These are phyloP conservation scores for Leucoagaricus sp. DNA, from an alignment of 1,284 basidiomycete genomes.

Conservation along the genomic window DNA sequence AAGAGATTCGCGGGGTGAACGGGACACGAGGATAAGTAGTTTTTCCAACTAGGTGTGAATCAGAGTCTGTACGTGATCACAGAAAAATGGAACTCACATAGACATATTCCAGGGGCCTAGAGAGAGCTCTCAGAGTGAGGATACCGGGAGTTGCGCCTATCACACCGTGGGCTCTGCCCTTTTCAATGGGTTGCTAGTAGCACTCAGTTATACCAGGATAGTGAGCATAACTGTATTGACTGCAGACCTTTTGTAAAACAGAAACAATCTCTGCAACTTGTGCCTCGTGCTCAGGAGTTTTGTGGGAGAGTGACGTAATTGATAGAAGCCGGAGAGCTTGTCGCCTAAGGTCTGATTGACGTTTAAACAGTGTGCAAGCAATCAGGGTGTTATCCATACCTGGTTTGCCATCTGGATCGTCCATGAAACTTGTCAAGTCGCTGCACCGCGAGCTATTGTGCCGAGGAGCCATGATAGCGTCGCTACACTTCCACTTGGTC, in stretches of 20 bases:
- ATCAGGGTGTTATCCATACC: neutral
- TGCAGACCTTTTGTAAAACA: neutral
- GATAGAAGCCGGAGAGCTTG: constrained; percentile 7
- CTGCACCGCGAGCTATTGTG: neutral
- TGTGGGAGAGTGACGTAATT: neutral
- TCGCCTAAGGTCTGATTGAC: constrained; percentile 4
- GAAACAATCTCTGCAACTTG: constrained; percentile 5
- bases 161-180: neutral
- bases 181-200: neutral
- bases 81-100: too few species aligned
- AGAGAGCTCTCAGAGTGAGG: neutral
- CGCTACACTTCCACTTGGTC: constrained; percentile 30
- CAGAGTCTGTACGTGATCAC: too few species aligned
- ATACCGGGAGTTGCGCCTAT: neutral
- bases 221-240: too few species aligned
- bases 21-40: constrained; percentile 2
- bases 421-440: neutral
- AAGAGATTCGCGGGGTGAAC: constrained; percentile 7
- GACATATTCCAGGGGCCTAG: neutral
- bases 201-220: neutral
- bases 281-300: neutral
- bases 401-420: neutral
- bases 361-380: neutral
- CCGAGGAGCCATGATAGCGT: neutral
- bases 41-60: neutral